Base-by-base conservation (phyloP, 2,329 filamentous ascomycete species). In the Aspergillus pseudonomiae region DNA sequence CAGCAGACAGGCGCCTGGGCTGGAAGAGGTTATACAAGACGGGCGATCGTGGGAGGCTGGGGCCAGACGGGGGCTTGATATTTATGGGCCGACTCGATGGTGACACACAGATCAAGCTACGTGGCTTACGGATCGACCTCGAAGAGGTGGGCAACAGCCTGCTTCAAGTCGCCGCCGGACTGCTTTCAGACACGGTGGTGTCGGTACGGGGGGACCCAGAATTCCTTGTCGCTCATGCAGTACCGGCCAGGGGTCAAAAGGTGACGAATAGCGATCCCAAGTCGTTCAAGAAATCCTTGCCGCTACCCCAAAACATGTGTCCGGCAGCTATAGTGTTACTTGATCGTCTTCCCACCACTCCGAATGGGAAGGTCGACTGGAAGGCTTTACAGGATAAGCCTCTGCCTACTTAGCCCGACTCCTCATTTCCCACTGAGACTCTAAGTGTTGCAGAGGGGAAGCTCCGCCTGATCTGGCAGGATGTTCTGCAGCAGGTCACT, bases 121-220 rank as follows among this genome's bases (percentile, higher is more conserved):
- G 65, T 14, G 70, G 68, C 28, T 62, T 71, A 14, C 70, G 68
- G 0, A 77, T 84, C 24, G 82, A 86, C 19, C 71, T 86, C 2
- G 65, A 68, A 1, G 84, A 85, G 3, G 73, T 84, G 32, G 76
- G 76, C 41, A 68, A 58, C 21, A 64, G 54, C n/a, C 71, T 80
- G 43, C 14, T 77, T 1, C n/a, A 63, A 4, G 62, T 65, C 21
- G 63, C 73, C 1, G 34, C 64, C 39, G 39, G 1, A 66, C 69
- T 10, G 50, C 66, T 5, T 41, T 80, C 2, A 48, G 69, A 78
- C 3, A 75, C 70, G 9, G 71, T 77, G 2, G 75, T 79, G 5
- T 63, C 72, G 16, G 21, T 73, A 34, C 63, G 67, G n/a, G 52
- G 59, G 14, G 61, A 73, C 10, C 36, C 60, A 28, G 41, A 43